Percentiles rank a stretch among this genome's conserved stretches.
Evolutionary conservation across 169 alveolate species (phyloP).

Genomic region (Miamiensis avidus): DNA sequence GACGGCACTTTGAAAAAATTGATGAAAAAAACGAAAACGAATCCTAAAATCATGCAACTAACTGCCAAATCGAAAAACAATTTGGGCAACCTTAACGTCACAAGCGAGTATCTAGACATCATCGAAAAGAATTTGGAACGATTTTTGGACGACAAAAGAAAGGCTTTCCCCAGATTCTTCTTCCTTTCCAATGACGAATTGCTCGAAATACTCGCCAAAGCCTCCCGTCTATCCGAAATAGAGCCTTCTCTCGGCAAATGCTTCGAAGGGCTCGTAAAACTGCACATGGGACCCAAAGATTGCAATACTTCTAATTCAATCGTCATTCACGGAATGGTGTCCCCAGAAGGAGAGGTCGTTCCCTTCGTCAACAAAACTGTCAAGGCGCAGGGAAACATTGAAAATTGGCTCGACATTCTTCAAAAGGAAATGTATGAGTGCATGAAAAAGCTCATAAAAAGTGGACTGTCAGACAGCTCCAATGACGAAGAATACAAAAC

Average conservation of each 20-base stretch:
- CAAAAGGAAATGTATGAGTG: slow-evolving; percentile 88
- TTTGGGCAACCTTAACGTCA: slow-evolving; percentile 66
- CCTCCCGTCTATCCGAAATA: slow-evolving; percentile 73
- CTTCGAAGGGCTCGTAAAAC: slow-evolving; percentile 80
- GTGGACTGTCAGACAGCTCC: slow-evolving; percentile 61
- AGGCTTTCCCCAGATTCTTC: slow-evolving; percentile 89
- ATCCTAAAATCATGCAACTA: slow-evolving; percentile 67
- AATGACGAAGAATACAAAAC: slow-evolving; percentile 67
- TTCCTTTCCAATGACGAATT: slow-evolving; percentile 91
- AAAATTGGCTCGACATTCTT: slow-evolving; percentile 91
- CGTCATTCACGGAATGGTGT: slow-evolving; percentile 67
- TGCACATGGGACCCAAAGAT: slow-evolving; percentile 61
- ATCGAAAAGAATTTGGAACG: slow-evolving; percentile 89
- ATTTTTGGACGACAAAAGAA: slow-evolving; percentile 77
- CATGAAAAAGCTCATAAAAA: slow-evolving; percentile 78
- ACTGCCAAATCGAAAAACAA: slow-evolving; percentile 59
- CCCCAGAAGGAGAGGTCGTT: slow-evolving; percentile 92
- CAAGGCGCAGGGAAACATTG: slow-evolving; percentile 90
- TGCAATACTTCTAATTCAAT: not conserved
- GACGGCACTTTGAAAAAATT: slow-evolving; percentile 82
- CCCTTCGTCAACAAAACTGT: slow-evolving; percentile 72
- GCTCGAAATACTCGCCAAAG: slow-evolving; percentile 80
- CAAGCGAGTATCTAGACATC: slow-evolving; percentile 84
- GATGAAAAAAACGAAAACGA: slow-evolving; percentile 81
- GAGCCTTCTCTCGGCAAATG: slow-evolving; percentile 80